phyloP scores from a whole-genome alignment of 352 stramenopile species.

The Phytophthora macrochlamydospora region DNA sequence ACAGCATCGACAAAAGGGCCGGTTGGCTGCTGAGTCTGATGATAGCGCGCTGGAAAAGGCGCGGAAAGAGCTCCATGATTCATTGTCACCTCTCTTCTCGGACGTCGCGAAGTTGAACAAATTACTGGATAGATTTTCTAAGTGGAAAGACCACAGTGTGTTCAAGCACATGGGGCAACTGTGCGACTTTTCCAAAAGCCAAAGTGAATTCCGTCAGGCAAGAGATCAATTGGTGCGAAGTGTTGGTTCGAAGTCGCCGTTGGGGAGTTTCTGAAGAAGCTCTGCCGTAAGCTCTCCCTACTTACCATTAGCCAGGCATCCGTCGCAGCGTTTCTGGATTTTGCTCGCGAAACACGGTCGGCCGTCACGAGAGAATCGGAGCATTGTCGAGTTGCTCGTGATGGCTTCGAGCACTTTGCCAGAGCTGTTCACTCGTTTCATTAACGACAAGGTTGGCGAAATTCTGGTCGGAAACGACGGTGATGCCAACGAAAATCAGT shows the following conservation, averaged over 20 bases:
- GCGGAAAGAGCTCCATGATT: slow-evolving; percentile 41
- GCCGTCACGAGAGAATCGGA: slow-evolving; percentile 52
- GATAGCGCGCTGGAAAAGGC: slow-evolving; percentile 28
- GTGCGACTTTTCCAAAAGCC: slow-evolving; percentile 56
- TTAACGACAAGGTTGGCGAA: slow-evolving; percentile 51
- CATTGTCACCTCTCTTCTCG: slow-evolving; percentile 56
- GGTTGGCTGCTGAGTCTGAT: slow-evolving; percentile 9
- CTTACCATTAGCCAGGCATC: slow-evolving; percentile 65
- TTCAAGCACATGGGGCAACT: slow-evolving; percentile 75
- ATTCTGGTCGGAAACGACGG: slow-evolving; percentile 44
- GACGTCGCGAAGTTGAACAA: slow-evolving; percentile 62
- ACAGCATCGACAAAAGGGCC: slow-evolving; percentile 36
- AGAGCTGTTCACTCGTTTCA: slow-evolving; percentile 55
- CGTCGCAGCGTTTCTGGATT: slow-evolving; percentile 41
- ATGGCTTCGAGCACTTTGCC: slow-evolving; percentile 56
- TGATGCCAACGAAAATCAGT: slow-evolving; percentile 9
- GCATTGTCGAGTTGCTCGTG: slow-evolving; percentile 58
- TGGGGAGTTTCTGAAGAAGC: slow-evolving; percentile 81
- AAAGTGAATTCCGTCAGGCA: slow-evolving; percentile 52
- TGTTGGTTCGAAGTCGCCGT: slow-evolving; percentile 76
- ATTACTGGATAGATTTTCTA: slow-evolving; percentile 64
- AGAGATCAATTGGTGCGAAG: slow-evolving; percentile 77
- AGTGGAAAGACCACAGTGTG: slow-evolving; percentile 80
- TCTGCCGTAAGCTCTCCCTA: slow-evolving; percentile 82
- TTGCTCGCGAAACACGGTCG: slow-evolving; percentile 36